Conservation (phyloP, 2,329 filamentous ascomycete genomes). For the Colletotrichum gloeosporioides region DNA sequence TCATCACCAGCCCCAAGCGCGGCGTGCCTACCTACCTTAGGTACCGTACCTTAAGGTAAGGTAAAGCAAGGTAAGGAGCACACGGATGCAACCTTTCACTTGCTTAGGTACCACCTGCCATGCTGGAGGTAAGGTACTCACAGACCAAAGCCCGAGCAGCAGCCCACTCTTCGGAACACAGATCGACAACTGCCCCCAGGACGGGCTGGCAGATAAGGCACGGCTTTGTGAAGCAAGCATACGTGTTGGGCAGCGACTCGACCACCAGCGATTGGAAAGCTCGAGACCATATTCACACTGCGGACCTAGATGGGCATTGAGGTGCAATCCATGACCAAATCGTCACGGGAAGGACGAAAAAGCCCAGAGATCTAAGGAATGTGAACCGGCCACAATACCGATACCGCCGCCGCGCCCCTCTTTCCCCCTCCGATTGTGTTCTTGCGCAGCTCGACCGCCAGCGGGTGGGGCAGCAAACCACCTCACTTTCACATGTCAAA, state of each 20-base stretch:
- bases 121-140: not conserved
- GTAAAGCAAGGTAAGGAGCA: no score
- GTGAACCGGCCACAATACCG: not conserved
- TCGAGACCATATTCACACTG: not conserved
- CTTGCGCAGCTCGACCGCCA: not conserved
- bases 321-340: not conserved
- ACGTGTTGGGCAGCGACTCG: conserved; percentile 7
- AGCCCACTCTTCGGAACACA: not conserved
- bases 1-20: not conserved
- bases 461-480: not conserved
- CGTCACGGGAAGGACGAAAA: not conserved
- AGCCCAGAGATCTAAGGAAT: not conserved
- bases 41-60: no score
- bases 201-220: conserved; percentile 12
- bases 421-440: not conserved
- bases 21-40: not conserved
- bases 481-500: conserved; percentile 20
- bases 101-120: not conserved
- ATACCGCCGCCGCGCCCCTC: not conserved
- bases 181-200: not conserved
- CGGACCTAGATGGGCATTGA: not conserved
- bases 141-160: not conserved
- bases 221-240: not conserved
- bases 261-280: not conserved
- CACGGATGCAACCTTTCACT: not conserved